These are phyloP conservation scores for Bisporella sp. DNA, from an alignment of 2,329 filamentous ascomycete genomes.

Conservation along the genomic window DNA sequence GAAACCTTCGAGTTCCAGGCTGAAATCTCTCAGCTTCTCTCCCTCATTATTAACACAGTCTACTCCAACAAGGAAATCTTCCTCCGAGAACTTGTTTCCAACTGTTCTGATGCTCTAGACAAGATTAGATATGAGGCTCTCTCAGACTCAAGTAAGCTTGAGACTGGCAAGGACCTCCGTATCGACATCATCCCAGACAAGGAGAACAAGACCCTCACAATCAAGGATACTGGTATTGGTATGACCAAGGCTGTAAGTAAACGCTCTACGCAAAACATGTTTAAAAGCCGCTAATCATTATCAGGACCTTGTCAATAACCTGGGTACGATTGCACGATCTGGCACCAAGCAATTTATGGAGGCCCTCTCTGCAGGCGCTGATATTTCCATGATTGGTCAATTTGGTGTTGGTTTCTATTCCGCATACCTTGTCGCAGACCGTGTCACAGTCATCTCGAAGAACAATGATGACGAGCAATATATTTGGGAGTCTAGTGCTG, in stretches of 20 bases:
- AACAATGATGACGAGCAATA: slow-evolving; percentile 99
- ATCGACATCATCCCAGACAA: slow-evolving; percentile 99
- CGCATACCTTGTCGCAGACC: slow-evolving; percentile 97
- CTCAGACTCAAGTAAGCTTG: slow-evolving; percentile 94
- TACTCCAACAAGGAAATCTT: slow-evolving; percentile 99
- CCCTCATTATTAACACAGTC: slow-evolving; percentile 99
- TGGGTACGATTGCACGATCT: slow-evolving; percentile 97
- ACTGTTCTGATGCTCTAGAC: slow-evolving; percentile 97
- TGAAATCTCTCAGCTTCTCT: slow-evolving; percentile 99
- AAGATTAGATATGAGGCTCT: slow-evolving; percentile 99
- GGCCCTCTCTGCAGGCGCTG: slow-evolving; percentile 93
- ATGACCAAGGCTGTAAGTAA: slow-evolving; percentile 98
- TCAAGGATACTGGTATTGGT: slow-evolving; percentile 97
- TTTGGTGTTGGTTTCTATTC: slow-evolving; percentile 99
- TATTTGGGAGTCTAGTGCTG: slow-evolving; percentile 96
- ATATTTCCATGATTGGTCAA: slow-evolving; percentile 99
- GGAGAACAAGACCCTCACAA: slow-evolving; percentile 94
- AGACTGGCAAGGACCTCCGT: slow-evolving; percentile 94
- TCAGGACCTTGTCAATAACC: slow-evolving; percentile 98
- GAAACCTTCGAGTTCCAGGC: slow-evolving; percentile 99
- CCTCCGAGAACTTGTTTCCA: slow-evolving; percentile 96
- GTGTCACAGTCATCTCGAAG: slow-evolving; percentile 93
- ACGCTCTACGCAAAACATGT: background rate
- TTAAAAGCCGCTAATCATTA: slow-evolving; percentile 30
- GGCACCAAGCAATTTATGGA: slow-evolving; percentile 99